These are phyloP conservation scores for Colletotrichum theobromicola DNA, from an alignment of 2,329 filamentous ascomycete species.

Conservation along the genomic window DNA sequence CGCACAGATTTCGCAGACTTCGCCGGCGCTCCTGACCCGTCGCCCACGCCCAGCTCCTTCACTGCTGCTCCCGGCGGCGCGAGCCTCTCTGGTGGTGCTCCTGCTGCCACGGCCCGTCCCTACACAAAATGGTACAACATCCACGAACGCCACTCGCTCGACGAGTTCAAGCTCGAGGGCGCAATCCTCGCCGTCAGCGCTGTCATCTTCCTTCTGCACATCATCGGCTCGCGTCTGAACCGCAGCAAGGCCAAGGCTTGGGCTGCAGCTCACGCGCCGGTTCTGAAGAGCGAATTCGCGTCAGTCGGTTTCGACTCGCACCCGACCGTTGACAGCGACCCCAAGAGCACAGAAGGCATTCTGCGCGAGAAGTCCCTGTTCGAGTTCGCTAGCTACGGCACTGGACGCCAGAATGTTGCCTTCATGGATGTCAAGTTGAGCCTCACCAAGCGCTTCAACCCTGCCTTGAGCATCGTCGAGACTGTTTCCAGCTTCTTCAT, in stretches of 20 bases:
- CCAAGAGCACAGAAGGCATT: slow-evolving; percentile 48
- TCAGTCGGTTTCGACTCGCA: slow-evolving; percentile 79
- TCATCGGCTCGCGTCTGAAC: slow-evolving; percentile 83
- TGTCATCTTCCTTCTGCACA: slow-evolving; percentile 77
- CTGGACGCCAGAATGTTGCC: slow-evolving; percentile 89
- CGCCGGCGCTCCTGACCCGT: slow-evolving; percentile 75
- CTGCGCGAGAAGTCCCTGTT: slow-evolving; percentile 88
- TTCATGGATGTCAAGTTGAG: slow-evolving; percentile 87
- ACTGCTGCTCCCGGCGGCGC: slow-evolving; percentile 51
- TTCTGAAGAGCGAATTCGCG: slow-evolving; percentile 82
- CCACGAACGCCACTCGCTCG: slow-evolving; percentile 84
- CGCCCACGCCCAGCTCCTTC: slow-evolving; percentile 47
- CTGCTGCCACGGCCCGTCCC: slow-evolving; percentile 60
- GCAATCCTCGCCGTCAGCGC: slow-evolving; percentile 78
- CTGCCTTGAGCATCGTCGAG: slow-evolving; percentile 67
- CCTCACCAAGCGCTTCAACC: slow-evolving; percentile 88
- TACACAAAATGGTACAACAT: slow-evolving; percentile 98
- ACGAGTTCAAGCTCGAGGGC: slow-evolving; percentile 88
- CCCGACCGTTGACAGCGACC: slow-evolving; percentile 51
- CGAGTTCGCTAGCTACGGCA: slow-evolving; percentile 87
- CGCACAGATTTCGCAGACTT: slow-evolving; percentile 90
- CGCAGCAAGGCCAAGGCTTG: slow-evolving; percentile 80
- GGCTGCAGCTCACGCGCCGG: slow-evolving; percentile 75
- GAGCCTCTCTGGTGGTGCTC: slow-evolving; percentile 45
- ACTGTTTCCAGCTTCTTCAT: slow-evolving; percentile 75